Percentiles rank a stretch among this genome's conserved stretches.
phyloP scores from a whole-genome alignment of 1,284 basidiomycete species.

The Leccinum fuscescens region DNA sequence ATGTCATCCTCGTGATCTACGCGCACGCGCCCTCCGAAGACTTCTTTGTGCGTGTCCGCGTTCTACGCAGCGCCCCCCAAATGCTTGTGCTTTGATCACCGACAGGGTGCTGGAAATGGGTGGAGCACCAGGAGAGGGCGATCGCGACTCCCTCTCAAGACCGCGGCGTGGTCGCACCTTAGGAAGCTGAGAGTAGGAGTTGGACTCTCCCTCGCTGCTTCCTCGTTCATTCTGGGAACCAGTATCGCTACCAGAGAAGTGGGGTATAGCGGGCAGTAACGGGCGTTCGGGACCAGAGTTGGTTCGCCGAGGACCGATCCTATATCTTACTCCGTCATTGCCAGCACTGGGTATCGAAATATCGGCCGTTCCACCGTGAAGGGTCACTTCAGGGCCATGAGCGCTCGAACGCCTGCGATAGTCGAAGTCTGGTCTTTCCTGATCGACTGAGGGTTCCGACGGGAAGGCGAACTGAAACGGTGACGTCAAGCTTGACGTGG shows the following conservation, averaged over 20 bases:
- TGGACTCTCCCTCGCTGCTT: conserved; percentile 55
- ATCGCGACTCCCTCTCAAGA: conserved; percentile 54
- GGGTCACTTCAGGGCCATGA: conserved; percentile 56
- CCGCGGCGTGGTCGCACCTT: conserved; percentile 45
- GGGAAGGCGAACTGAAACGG: conserved; percentile 63
- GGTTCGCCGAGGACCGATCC: conserved; percentile 48
- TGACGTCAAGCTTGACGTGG: conserved; percentile 55
- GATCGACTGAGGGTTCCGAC: conserved; percentile 48
- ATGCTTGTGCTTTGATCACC: conserved; percentile 84
- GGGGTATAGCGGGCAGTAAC: conserved; percentile 49
- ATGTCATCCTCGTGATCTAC: conserved; percentile 68
- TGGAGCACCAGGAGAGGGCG: conserved; percentile 65
- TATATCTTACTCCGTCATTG: conserved; percentile 56
- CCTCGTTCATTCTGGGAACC: conserved; percentile 52
- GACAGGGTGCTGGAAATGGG: conserved; percentile 76
- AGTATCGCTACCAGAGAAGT: conserved; percentile 51
- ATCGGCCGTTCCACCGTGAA: conserved; percentile 70
- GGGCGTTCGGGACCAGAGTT: conserved; percentile 51
- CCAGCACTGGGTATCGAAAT: conserved; percentile 54
- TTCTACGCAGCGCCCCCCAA: conserved; percentile 73
- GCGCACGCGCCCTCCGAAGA: conserved; percentile 65
- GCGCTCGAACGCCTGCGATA: conserved; percentile 56
- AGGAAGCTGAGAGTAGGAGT: conserved; percentile 41
- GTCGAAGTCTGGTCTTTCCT: conserved; percentile 62
- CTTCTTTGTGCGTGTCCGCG: conserved; percentile 68